phyloP scores from a whole-genome alignment of 2,329 filamentous ascomycete species.

The Parastagonospora avenae region DNA sequence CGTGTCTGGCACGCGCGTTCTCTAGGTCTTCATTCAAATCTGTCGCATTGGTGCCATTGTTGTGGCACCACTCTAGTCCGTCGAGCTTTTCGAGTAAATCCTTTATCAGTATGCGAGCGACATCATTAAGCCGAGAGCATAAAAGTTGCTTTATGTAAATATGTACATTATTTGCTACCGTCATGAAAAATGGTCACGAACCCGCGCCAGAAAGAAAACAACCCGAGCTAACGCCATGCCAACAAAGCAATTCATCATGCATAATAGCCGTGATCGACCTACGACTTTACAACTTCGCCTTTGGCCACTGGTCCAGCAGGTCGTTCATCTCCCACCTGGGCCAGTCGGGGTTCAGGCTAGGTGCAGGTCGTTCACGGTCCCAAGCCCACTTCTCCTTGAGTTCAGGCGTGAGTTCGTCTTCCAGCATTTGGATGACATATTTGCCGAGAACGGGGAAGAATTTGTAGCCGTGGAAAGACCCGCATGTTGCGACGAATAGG shows the following conservation, averaged over 20 bases:
- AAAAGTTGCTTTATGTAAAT: no score
- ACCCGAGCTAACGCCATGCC: conserved; percentile 8
- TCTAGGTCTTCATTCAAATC: no score
- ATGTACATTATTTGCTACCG: neutral
- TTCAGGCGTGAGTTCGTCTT: conserved; percentile 46
- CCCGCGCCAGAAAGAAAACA: neutral
- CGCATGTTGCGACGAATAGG: conserved; percentile 64
- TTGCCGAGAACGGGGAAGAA: conserved; percentile 64
- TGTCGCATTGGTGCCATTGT: no score
- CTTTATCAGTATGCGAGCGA: no score
- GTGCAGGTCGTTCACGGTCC: conserved; percentile 63
- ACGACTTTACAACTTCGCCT: conserved; percentile 31
- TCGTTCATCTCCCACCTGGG: conserved; percentile 64
- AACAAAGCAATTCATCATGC: conserved; percentile 2
- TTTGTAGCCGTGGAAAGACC: conserved; percentile 66
- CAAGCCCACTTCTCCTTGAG: conserved; percentile 68
- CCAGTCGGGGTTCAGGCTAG: conserved; percentile 58
- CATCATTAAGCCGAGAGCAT: no score
- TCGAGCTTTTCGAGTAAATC: no score
- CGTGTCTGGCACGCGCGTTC: no score
- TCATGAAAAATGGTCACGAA: neutral
- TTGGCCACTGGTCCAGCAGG: conserved; percentile 47
- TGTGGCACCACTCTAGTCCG: no score
- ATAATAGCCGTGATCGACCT: neutral
- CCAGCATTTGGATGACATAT: conserved; percentile 58